phyloP scores from a whole-genome alignment of 2,329 filamentous ascomycete genomes.

The Dactylella cylindrospora region DNA sequence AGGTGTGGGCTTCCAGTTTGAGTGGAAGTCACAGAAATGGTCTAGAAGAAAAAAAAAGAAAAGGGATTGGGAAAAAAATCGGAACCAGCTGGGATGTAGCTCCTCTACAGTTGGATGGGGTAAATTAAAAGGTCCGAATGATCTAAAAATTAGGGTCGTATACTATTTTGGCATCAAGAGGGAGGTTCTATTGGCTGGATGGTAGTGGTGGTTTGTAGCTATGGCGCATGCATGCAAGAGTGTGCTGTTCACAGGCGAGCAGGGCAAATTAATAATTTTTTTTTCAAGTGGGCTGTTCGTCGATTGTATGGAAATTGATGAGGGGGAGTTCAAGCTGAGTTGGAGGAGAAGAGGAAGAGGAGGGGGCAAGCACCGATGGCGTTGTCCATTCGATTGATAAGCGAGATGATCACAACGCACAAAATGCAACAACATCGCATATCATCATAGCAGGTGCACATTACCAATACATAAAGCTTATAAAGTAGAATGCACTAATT shows the following conservation, averaged over 20 bases:
- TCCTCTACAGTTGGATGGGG: slow-evolving; percentile 19
- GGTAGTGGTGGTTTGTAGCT: too few relatives aligned
- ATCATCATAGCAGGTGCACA: too few relatives aligned
- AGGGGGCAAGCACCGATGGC: too few relatives aligned
- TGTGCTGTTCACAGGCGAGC: slow-evolving; percentile 24
- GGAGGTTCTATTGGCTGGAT: background rate
- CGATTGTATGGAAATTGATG: slow-evolving; percentile 1
- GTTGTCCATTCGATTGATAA: slow-evolving; percentile 28
- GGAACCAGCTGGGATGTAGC: slow-evolving; percentile 11
- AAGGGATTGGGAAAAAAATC: slow-evolving; percentile 12
- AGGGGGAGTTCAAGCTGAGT: too few relatives aligned
- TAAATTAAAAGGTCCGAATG: slow-evolving; percentile 18
- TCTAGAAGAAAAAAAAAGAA: slow-evolving; percentile 9
- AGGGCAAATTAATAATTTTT: too few relatives aligned
- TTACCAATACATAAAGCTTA: too few relatives aligned
- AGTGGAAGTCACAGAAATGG: slow-evolving; percentile 23
- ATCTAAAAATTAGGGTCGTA: too few relatives aligned
- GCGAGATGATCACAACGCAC: slow-evolving; percentile 19
- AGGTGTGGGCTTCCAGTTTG: slow-evolving; percentile 36
- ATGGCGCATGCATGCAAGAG: slow-evolving; percentile 18
- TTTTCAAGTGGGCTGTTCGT: slow-evolving; percentile 22
- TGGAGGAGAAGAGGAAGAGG: too few relatives aligned
- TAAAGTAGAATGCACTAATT: too few relatives aligned
- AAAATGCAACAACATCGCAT: slow-evolving; percentile 26
- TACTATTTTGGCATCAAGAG: too few relatives aligned